Percentiles rank a stretch among this genome's conserved stretches.
Evolutionary conservation across 805 yeast species (phyloP).

Genomic region (Candida khao-thaluensis): DNA sequence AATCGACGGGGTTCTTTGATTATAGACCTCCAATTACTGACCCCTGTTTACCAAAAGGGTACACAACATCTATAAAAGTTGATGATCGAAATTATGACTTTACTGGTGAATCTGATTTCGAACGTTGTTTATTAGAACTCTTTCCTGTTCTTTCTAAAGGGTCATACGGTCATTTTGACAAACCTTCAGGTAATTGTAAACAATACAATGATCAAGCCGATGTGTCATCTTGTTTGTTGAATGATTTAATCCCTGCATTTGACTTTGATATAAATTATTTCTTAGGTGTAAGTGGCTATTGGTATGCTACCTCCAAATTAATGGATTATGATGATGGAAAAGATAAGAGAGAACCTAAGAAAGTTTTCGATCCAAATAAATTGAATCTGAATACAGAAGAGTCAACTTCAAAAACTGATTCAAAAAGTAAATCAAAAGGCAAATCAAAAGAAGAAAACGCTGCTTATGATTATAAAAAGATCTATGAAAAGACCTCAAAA

Average conservation of each 20-base stretch:
- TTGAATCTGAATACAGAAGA: too few relatives aligned
- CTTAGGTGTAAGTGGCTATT: slow-evolving; percentile 66
- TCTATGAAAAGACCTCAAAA: slow-evolving; percentile 43
- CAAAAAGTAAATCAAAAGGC: not conserved
- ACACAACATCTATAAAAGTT: slow-evolving; percentile 23
- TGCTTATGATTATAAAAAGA: slow-evolving; percentile 44
- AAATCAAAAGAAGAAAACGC: slow-evolving; percentile 15
- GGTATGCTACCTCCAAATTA: slow-evolving; percentile 57
- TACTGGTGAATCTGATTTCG: slow-evolving; percentile 53
- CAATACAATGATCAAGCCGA: slow-evolving; percentile 28
- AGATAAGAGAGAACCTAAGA: not conserved
- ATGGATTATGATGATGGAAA: slow-evolving; percentile 27
- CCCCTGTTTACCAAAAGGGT: slow-evolving; percentile 59
- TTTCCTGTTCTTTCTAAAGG: slow-evolving; percentile 44
- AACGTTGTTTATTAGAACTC: slow-evolving; percentile 46
- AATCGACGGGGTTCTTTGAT: slow-evolving; percentile 10
- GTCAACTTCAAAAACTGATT: not conserved
- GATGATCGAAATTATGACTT: slow-evolving; percentile 35
- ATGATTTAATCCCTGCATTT: slow-evolving; percentile 54
- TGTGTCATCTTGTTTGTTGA: slow-evolving; percentile 49
- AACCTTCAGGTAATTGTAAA: slow-evolving; percentile 27
- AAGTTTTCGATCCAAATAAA: slow-evolving; percentile 3
- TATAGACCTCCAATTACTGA: slow-evolving; percentile 38
- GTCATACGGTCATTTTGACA: slow-evolving; percentile 24
- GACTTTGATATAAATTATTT: slow-evolving; percentile 57